Percentiles rank a stretch among this genome's conserved stretches.
Evolutionary conservation across 2,329 filamentous ascomycete species (phyloP).

Genomic region (Westerdykella sp.): DNA sequence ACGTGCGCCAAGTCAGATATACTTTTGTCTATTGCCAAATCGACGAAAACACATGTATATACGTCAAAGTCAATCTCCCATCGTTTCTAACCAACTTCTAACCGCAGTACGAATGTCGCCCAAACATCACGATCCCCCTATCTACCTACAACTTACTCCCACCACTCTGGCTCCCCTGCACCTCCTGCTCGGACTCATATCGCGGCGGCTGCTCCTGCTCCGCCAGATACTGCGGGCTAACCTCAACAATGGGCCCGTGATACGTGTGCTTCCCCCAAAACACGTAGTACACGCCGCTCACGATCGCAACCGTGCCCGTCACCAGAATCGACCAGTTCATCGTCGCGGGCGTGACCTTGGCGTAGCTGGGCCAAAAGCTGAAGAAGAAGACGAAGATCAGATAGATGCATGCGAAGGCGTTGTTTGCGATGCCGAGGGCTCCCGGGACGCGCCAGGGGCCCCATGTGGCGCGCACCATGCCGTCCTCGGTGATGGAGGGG

Average conservation of each 20-base stretch:
- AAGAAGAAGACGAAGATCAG: conserved; percentile 24
- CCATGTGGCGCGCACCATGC: conserved; percentile 12
- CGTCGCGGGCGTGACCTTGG: conserved; percentile 11
- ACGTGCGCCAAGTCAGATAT: too few species aligned
- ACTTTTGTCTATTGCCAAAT: too few species aligned
- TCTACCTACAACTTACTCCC: too few species aligned
- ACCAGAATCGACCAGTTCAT: conserved; percentile 29
- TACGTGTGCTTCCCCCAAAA: conserved; percentile 22
- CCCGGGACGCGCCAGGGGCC: conserved; percentile 21
- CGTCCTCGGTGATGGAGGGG: conserved; percentile 2
- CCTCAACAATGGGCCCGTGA: conserved; percentile 22
- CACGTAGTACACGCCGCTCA: conserved; percentile 19
- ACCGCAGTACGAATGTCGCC: too few species aligned
- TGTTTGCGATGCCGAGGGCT: conserved; percentile 15
- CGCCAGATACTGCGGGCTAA: neutral
- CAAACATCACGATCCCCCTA: too few species aligned
- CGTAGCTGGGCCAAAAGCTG: conserved; percentile 20
- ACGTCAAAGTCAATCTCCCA: too few species aligned
- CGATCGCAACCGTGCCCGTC: conserved; percentile 10
- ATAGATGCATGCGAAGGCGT: conserved; percentile 18
- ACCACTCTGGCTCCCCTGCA: too few species aligned
- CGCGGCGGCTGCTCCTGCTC: too few species aligned
- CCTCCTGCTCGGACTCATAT: too few species aligned
- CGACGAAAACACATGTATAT: too few species aligned
- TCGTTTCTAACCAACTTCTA: too few species aligned